Percentiles rank a stretch among this genome's conserved stretches.
These are phyloP conservation scores for Suhomyces prunicola DNA, from an alignment of 805 yeast species.

Conservation along the genomic window DNA sequence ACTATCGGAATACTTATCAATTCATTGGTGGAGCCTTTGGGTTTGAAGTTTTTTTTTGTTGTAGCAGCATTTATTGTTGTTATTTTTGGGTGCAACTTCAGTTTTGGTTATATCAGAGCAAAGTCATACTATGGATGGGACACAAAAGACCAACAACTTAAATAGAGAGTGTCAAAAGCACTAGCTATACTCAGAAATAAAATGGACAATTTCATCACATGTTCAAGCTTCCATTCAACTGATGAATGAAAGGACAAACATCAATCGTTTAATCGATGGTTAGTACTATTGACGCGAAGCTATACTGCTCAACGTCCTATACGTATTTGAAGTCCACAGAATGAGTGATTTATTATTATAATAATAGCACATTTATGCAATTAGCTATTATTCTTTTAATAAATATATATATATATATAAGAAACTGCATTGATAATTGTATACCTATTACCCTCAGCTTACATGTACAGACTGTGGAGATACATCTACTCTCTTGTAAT, in stretches of 20 bases:
- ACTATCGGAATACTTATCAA: slow-evolving; percentile 60
- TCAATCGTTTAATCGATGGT: no score
- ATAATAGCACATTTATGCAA: neutral
- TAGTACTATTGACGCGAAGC: neutral
- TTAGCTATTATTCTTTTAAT: neutral
- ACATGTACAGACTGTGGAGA: no score
- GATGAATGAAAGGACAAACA: neutral
- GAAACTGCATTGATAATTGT: no score
- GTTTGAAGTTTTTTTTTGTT: slow-evolving; percentile 53
- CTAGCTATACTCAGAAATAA: no score
- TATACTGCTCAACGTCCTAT: neutral
- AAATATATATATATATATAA: neutral
- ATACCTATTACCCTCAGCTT: no score
- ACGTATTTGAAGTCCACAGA: no score
- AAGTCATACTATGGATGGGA: slow-evolving; percentile 41
- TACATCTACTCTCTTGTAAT: no score
- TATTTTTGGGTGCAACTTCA: slow-evolving; percentile 56
- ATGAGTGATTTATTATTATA: neutral
- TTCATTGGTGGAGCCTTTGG: slow-evolving; percentile 65
- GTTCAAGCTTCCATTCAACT: neutral
- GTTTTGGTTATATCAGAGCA: slow-evolving; percentile 65
- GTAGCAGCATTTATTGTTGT: slow-evolving; percentile 40
- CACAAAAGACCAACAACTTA: neutral
- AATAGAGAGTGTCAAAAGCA: neutral
- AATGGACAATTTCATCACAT: no score